Conservation (phyloP, 1,284 basidiomycete species). For the Ceratobasidium sp. region DNA sequence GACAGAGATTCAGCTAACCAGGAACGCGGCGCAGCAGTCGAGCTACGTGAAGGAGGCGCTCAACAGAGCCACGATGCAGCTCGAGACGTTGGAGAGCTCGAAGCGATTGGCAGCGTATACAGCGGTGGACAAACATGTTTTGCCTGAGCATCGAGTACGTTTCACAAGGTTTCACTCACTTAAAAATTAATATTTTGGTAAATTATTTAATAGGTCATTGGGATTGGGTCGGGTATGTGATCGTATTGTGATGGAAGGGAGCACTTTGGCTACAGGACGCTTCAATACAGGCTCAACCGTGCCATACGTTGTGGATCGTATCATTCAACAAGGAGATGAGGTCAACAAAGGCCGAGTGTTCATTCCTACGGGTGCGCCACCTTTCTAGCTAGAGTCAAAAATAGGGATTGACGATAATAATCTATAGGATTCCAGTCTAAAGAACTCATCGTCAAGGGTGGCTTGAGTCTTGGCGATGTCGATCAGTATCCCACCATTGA, state of each 20-base stretch:
- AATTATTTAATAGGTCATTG: slow-evolving; percentile 73
- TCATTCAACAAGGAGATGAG: slow-evolving; percentile 82
- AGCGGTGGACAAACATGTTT: slow-evolving; percentile 92
- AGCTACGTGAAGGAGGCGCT: slow-evolving; percentile 40
- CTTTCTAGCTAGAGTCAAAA: not conserved
- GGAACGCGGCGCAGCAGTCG: slow-evolving; percentile 7
- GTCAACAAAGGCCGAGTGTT: slow-evolving; percentile 86
- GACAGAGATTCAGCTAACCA: not conserved
- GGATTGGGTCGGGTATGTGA: slow-evolving; percentile 81
- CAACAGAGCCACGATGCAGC: slow-evolving; percentile 39
- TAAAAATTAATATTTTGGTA: slow-evolving; percentile 18
- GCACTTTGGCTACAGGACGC: not conserved
- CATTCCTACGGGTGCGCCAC: slow-evolving; percentile 80
- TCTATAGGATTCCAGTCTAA: slow-evolving; percentile 91
- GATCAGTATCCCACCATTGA: slow-evolving; percentile 92
- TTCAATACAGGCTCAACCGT: slow-evolving; percentile 83
- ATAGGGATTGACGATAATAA: not conserved
- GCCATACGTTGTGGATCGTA: slow-evolving; percentile 96
- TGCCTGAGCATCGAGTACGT: slow-evolving; percentile 82
- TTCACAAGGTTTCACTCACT: not conserved
- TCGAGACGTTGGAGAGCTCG: slow-evolving; percentile 68
- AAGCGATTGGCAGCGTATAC: slow-evolving; percentile 94
- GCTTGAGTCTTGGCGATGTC: slow-evolving; percentile 88
- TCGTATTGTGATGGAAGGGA: slow-evolving; percentile 8
- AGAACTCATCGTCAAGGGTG: slow-evolving; percentile 88